A percentile compares a stretch with the other conserved stretches of the same genome.
phyloP scores from a whole-genome alignment of 1,284 basidiomycete genomes.

The Microbotryum scabiosae region DNA sequence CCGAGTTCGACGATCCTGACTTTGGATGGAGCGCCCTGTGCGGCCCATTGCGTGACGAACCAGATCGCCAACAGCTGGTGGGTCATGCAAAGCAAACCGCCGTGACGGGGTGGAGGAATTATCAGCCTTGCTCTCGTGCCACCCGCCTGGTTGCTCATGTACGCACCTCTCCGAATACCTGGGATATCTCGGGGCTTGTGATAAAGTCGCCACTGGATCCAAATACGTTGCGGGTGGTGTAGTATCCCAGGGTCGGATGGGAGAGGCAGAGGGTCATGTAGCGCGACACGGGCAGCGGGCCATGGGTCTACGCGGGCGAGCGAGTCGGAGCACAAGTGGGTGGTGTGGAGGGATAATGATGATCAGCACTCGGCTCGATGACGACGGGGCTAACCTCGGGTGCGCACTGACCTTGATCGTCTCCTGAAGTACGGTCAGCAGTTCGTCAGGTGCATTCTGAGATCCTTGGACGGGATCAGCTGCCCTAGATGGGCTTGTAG shows the following conservation, averaged over 20 bases:
- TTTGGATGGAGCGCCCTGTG: constrained; percentile 47
- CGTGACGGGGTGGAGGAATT: no score
- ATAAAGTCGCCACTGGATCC: constrained; percentile 87
- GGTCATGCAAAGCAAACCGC: background rate
- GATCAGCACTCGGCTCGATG: background rate
- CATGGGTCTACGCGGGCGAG: constrained; percentile 56
- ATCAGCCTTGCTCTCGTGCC: constrained; percentile 24
- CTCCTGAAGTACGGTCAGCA: constrained; percentile 23
- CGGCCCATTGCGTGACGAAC: constrained; percentile 71
- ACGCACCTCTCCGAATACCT: constrained; percentile 88
- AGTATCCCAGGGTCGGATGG: constrained; percentile 82
- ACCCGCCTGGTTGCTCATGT: constrained; percentile 8
- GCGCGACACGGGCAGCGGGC: constrained; percentile 71
- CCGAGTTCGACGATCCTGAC: constrained; percentile 84
- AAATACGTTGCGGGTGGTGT: constrained; percentile 67
- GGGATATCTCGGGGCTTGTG: constrained; percentile 93
- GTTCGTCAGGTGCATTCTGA: constrained; percentile 7
- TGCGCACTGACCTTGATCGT: constrained; percentile 21
- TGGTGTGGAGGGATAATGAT: background rate
- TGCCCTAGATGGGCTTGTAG: no score
- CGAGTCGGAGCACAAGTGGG: background rate
- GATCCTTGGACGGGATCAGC: no score
- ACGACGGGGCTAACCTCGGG: background rate
- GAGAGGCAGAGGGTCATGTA: constrained; percentile 84
- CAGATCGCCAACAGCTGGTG: constrained; percentile 77